Evolutionary conservation across 2,329 filamentous ascomycete genomes (phyloP).

Genomic region (Colletotrichum tanaceti): DNA sequence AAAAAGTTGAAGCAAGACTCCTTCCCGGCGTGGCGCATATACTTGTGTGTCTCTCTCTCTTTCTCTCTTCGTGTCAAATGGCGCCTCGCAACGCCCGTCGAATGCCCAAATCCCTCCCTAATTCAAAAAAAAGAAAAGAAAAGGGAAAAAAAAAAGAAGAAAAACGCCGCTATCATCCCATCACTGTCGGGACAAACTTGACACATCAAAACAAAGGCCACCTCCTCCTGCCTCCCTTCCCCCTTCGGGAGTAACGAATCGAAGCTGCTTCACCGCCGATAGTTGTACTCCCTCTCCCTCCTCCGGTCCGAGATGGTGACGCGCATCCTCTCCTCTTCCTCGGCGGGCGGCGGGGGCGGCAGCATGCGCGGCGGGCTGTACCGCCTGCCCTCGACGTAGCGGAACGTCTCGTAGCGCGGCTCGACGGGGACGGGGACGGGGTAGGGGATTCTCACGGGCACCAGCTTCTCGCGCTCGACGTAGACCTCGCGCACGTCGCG

Average conservation of each 20-base stretch:
- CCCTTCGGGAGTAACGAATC: too few relatives aligned
- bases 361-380: slow-evolving; percentile 49
- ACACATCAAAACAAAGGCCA: too few relatives aligned
- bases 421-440: slow-evolving; percentile 52
- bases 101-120: too few relatives aligned
- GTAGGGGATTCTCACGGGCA: slow-evolving; percentile 56
- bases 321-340: slow-evolving; percentile 49
- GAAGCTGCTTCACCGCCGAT: slow-evolving; percentile 6
- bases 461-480: slow-evolving; percentile 63
- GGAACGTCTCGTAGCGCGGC: slow-evolving; percentile 60
- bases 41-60: background rate
- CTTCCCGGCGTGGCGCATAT: background rate
- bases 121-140: too few relatives aligned
- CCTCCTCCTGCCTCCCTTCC: too few relatives aligned
- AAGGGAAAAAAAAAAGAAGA: too few relatives aligned
- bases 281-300: slow-evolving; percentile 48
- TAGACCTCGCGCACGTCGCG: slow-evolving; percentile 54
- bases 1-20: background rate
- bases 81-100: too few relatives aligned
- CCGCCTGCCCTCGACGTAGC: slow-evolving; percentile 63
- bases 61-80: too few relatives aligned
- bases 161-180: too few relatives aligned
- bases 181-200: too few relatives aligned
- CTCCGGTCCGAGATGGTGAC: slow-evolving; percentile 51
- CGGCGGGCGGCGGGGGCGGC: slow-evolving; percentile 46